Base-by-base conservation (phyloP, 129 eudicot genomes). In the Escallonia rubra region DNA sequence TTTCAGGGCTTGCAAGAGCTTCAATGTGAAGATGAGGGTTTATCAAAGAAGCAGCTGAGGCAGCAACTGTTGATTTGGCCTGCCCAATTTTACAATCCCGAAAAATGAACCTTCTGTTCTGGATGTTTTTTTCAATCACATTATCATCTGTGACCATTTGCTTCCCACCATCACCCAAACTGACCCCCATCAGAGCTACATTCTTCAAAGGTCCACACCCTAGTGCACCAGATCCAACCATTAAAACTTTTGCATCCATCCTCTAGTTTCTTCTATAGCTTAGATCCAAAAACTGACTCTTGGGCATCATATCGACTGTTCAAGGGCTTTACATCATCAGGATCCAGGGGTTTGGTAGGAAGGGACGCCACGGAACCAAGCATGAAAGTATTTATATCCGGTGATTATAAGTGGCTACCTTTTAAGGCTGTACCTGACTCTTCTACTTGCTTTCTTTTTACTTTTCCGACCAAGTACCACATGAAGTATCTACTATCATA, bases 11-110 rank as follows among this genome's bases (percentile, higher is more conserved):
- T 50, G 88, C 97, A 69, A 94, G 97, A 91, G 83, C 97, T 80
- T 88, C 97, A 52, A 91, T 68, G 69, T 59, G 74, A 58, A 91
- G 75, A 43, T 65, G 65, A 43, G 97, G 87, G 74, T 91, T 91
- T 56, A 91, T 91, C 62, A 79, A 74, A 41, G 82, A 55, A 41
- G 97, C 96, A 40, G 96, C 96, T 34, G 94, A 73, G 13, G 94
- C 94, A 81, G 97, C 97, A 79, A 91, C 97, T 3, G 97, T 91
- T 57, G 97, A 91, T 70, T 91, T 91, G 56, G 97, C 97, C 80
- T 88, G 97, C 63, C 97, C 96, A 65, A 91, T 91, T 72, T 91
- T 91, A 96, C 96, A 91, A 59, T 91, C 96, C 4, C 96, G 88
- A 70, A 91, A 91, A 34, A 91, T 85, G 65, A 91, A 91, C 75